These are phyloP conservation scores for Monosporascus sp. DNA, from an alignment of 2,329 filamentous ascomycete genomes.

Conservation along the genomic window DNA sequence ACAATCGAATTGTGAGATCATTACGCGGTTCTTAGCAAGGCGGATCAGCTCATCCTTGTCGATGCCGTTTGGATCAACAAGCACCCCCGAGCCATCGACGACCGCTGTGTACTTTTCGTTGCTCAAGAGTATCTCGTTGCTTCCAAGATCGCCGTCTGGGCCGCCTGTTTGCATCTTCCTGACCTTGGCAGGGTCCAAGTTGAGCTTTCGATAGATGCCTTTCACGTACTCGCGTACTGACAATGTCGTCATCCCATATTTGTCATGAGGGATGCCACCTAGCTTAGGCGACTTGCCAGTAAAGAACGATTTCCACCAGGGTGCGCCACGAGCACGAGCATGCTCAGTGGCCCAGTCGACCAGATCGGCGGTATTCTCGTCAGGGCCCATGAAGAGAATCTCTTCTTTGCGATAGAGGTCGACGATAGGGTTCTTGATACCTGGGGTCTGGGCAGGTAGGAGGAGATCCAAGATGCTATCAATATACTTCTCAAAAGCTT, in stretches of 20 bases:
- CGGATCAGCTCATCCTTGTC: constrained; percentile 78
- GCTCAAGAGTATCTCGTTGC: constrained; percentile 93
- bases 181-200: constrained; percentile 78
- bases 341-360: constrained; percentile 99
- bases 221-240: constrained; percentile 94
- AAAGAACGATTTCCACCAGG: constrained; percentile 99
- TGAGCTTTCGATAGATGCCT: constrained; percentile 94
- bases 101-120: constrained; percentile 95
- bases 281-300: constrained; percentile 96
- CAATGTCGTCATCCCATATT: constrained; percentile 95
- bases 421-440: constrained; percentile 98
- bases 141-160: constrained; percentile 92
- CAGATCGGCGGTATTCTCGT: constrained; percentile 96
- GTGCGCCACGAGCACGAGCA: constrained; percentile 77
- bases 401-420: constrained; percentile 93
- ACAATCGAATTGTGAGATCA: constrained; percentile 83
- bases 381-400: constrained; percentile 97
- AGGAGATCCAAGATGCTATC: constrained; percentile 96
- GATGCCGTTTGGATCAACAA: constrained; percentile 87
- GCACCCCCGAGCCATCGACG: constrained; percentile 92
- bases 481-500: constrained; percentile 99
- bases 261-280: constrained; percentile 92
- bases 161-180: constrained; percentile 97
- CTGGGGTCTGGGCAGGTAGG: constrained; percentile 80
- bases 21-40: constrained; percentile 78